Evolutionary conservation across 805 yeast species (phyloP).

Genomic region (Candida wancherniae): DNA sequence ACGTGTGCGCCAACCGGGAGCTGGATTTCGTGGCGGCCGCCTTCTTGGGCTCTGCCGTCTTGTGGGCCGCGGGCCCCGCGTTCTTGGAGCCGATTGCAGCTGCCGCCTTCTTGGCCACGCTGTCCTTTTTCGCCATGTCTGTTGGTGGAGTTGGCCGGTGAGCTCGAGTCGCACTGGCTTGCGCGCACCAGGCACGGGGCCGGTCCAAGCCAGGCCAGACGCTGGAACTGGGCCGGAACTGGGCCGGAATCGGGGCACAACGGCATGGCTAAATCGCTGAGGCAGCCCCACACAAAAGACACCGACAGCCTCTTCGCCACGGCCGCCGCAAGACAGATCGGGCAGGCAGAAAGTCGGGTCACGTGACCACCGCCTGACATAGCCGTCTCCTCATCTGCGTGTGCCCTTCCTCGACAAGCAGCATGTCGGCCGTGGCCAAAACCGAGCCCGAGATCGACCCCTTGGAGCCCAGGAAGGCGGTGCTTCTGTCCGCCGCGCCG

Average conservation of each 20-base stretch:
- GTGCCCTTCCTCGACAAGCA: no score
- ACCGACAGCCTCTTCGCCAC: no score
- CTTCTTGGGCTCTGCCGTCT: slow-evolving; percentile 7
- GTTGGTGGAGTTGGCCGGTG: slow-evolving; percentile 1
- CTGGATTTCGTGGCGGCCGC: slow-evolving; percentile 9
- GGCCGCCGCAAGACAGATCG: no score
- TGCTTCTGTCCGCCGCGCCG: slow-evolving; percentile 46
- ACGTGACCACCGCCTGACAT: no score
- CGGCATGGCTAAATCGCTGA: no score
- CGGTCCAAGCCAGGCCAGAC: no score
- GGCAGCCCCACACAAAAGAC: no score
- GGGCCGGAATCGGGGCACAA: no score
- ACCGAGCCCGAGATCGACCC: slow-evolving; percentile 10
- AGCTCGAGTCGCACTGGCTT: slow-evolving; percentile 1
- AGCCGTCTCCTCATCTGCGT: no score
- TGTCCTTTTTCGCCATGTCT: slow-evolving; percentile 33
- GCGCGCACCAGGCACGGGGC: no score
- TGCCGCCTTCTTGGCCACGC: slow-evolving; percentile 12
- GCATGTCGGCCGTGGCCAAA: slow-evolving; percentile 7
- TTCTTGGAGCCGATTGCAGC: slow-evolving; percentile 14
- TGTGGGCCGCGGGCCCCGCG: slow-evolving; percentile 1
- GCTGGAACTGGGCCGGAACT: no score
- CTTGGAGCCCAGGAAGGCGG: slow-evolving; percentile 6
- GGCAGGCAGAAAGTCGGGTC: no score
- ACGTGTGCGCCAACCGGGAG: slow-evolving; percentile 9